Percentiles rank a stretch among this genome's conserved stretches.
phyloP scores from a whole-genome alignment of 768 basidiomycete genomes.

The Xerocomus potaroensis region DNA sequence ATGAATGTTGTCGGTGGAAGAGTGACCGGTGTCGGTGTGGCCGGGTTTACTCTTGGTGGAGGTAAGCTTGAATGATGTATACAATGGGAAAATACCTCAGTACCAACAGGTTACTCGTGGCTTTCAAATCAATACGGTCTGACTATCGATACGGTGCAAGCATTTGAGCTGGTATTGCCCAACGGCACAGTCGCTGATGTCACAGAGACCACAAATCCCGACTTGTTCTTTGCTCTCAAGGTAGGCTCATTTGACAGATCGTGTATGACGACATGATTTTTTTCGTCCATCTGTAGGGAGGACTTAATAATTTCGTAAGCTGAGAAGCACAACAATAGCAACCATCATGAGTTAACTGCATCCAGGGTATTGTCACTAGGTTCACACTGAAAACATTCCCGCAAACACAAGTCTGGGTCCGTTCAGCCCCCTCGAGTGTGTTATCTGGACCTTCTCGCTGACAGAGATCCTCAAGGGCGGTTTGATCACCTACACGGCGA shows the following conservation, averaged over 20 bases:
- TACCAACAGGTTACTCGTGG: slow-evolving; percentile 32
- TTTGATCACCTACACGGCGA: slow-evolving; percentile 29
- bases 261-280: not conserved
- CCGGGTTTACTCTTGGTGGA: slow-evolving; percentile 55
- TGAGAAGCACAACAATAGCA: not conserved
- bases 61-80: slow-evolving; percentile 24
- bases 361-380: slow-evolving; percentile 54
- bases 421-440: slow-evolving; percentile 6
- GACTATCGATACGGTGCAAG: slow-evolving; percentile 49
- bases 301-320: slow-evolving; percentile 55
- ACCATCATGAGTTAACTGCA: not conserved
- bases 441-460: not conserved
- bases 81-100: not conserved
- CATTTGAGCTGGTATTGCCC: slow-evolving; percentile 49
- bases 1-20: slow-evolving; percentile 56
- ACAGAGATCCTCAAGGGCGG: slow-evolving; percentile 41
- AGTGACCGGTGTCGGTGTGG: slow-evolving; percentile 53
- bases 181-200: slow-evolving; percentile 39
- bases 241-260: slow-evolving; percentile 15
- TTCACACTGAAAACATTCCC: slow-evolving; percentile 53
- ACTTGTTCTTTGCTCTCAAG: slow-evolving; percentile 44
- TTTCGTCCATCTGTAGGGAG: slow-evolving; percentile 39
- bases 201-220: slow-evolving; percentile 29
- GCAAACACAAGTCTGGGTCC: slow-evolving; percentile 58
- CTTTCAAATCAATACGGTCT: slow-evolving; percentile 58